Percentiles rank a stretch among this genome's conserved stretches.
Conservation (phyloP, 371 early-diverging fungal species). For the Apophysomyces variabilis region DNA sequence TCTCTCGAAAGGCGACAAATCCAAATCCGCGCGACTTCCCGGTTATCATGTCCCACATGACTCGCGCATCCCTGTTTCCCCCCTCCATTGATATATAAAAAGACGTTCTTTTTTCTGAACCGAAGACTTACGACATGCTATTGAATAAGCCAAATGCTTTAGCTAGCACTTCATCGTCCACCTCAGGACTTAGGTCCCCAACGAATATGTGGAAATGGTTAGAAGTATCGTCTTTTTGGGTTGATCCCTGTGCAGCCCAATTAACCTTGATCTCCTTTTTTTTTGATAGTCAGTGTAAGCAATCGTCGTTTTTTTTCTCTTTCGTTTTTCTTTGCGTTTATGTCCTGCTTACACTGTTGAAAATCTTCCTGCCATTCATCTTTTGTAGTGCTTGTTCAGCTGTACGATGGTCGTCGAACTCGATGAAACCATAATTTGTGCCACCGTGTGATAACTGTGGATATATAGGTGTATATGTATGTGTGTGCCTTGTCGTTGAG, state of each 20-base stretch:
- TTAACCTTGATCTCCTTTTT: constrained; percentile 54
- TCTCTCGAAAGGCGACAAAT: constrained; percentile 83
- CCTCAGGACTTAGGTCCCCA: constrained; percentile 88
- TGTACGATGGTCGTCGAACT: constrained; percentile 72
- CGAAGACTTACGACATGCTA: constrained; percentile 60
- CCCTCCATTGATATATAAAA: constrained; percentile 11
- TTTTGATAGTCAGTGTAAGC: neutral
- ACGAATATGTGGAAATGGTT: constrained; percentile 83
- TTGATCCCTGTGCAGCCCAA: constrained; percentile 50
- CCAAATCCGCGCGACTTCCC: constrained; percentile 86
- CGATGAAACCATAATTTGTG: constrained; percentile 92
- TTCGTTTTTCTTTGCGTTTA: neutral
- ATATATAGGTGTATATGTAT: constrained; percentile 3
- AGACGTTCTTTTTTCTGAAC: neutral
- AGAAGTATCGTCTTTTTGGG: constrained; percentile 61
- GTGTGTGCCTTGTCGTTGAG: constrained; percentile 5
- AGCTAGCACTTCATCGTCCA: constrained; percentile 72
- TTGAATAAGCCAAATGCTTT: constrained; percentile 71
- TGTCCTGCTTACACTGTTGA: constrained; percentile 49
- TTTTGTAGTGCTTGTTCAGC: constrained; percentile 79
- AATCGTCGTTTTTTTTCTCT: neutral
- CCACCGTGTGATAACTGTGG: constrained; percentile 31
- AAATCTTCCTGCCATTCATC: constrained; percentile 78
- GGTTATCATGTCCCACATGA: constrained; percentile 78
- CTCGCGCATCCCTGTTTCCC: constrained; percentile 50